Evolutionary conservation across 176 grass and related monocot species (phyloP).

Genomic region (Oryza meyeriana): DNA sequence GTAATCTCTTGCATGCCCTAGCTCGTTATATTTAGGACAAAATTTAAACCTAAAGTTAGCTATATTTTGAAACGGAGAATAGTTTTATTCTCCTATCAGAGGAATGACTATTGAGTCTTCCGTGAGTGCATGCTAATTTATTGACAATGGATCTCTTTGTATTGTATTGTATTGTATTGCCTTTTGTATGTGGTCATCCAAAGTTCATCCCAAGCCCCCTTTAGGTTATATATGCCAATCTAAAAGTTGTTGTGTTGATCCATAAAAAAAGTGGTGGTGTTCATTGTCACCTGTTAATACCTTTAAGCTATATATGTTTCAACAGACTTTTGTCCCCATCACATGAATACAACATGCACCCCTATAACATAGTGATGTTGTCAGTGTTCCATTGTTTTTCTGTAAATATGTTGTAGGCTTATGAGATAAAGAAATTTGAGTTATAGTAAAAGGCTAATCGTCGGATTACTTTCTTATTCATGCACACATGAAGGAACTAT

Average conservation of each 20-base stretch:
- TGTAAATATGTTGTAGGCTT: not conserved
- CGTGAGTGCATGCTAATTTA: too few relatives aligned
- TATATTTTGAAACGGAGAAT: too few relatives aligned
- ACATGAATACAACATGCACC: not conserved
- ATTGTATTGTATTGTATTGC: conserved; percentile 9
- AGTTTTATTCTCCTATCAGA: too few relatives aligned
- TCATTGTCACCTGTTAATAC: not conserved
- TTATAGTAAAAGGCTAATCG: not conserved
- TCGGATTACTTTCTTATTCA: conserved; percentile 3
- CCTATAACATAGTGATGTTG: not conserved
- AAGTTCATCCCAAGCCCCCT: not conserved
- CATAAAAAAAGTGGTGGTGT: not conserved
- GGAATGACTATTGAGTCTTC: too few relatives aligned
- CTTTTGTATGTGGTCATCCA: conserved; percentile 2
- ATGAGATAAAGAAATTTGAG: too few relatives aligned
- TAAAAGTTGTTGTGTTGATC: not conserved
- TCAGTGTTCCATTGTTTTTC: not conserved
- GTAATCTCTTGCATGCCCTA: too few relatives aligned
- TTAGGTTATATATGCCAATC: not conserved
- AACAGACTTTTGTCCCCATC: not conserved
- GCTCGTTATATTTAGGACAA: too few relatives aligned
- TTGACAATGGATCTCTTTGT: too few relatives aligned
- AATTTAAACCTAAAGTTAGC: too few relatives aligned
- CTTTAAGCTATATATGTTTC: not conserved
- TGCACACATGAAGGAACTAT: conserved; percentile 71